Percentiles rank a stretch among this genome's conserved stretches.
Conservation (phyloP, 441 rosid species). For the Bocquillonia castaneifolia region DNA sequence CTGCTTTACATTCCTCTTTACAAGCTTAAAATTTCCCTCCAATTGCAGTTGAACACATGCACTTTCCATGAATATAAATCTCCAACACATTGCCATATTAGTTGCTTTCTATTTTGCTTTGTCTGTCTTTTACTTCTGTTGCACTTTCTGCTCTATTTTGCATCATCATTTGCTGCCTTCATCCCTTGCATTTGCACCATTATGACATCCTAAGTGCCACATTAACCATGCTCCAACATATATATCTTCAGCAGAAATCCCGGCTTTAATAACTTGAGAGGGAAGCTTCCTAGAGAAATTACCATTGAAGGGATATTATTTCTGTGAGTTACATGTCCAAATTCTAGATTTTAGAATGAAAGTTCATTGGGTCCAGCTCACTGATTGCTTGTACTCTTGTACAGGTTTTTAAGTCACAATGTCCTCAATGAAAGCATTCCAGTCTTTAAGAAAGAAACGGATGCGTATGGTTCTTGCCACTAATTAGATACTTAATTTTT, state of each 20-base stretch:
- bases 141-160: too few relatives aligned
- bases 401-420: constrained; percentile 41
- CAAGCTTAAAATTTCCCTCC: too few relatives aligned
- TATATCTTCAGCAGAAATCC: constrained; percentile 48
- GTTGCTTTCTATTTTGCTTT: too few relatives aligned
- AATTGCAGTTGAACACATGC: too few relatives aligned
- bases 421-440: constrained; percentile 35
- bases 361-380: neutral
- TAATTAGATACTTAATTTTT: neutral
- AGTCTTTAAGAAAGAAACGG: constrained; percentile 25
- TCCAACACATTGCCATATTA: too few relatives aligned
- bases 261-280: constrained; percentile 39
- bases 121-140: too few relatives aligned
- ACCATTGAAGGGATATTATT: constrained; percentile 13
- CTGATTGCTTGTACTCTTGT: constrained; percentile 10
- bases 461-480: constrained; percentile 27
- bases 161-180: too few relatives aligned
- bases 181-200: too few relatives aligned
- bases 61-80: too few relatives aligned
- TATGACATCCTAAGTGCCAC: too few relatives aligned
- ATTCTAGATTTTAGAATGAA: neutral
- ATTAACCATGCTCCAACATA: too few relatives aligned
- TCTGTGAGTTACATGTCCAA: constrained; percentile 28
- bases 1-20: too few relatives aligned
- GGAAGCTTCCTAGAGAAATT: constrained; percentile 26